Evolutionary conservation across 2,329 filamentous ascomycete genomes (phyloP), one percentile per base, ranked within the genome.

Genomic region (Colletotrichum liaoningense): DNA sequence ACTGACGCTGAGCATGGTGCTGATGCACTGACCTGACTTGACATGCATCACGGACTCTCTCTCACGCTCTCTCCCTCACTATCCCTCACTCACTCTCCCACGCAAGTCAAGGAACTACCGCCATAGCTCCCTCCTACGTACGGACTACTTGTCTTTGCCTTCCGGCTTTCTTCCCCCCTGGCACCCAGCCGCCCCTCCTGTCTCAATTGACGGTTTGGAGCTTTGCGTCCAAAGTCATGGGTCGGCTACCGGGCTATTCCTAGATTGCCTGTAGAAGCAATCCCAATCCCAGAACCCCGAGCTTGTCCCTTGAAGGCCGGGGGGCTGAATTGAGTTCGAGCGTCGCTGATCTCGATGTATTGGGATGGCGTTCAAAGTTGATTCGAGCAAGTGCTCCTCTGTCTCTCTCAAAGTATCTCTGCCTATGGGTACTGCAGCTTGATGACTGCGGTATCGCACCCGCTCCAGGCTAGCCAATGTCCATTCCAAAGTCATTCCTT

Each of bases 11-110:
- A 19, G 35, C 33, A 57, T 52, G 65, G 54, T 59, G 35, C 64
- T 59, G 63, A 28, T 72, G 69, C 69, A 69, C 59, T 64, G 70
- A 65, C 66, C 59, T 69, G 59, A 64, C 66, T 69, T 64, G 66
- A 72, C 66, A 28, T 72, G 65, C 63, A 52, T 46, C 38, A 38
- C 42, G 30, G 30, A 58, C 60, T 65, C 56, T 56, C 24, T 24
- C 46, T 7, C 55, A 30, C 28, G 11, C 38, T 68, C 65, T 24
- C 19, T 46, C 35, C 30, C 12, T 22, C 33, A 12, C 14, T 24
- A 11, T 26, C 58, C 33, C 30, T n/a, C 33, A 8, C 30, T 26
- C 28, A 33, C 33, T 30, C 52, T 26, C 52, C 52, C 35, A 16
- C 35, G 14, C 35, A 42, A 42, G 35, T 42, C 35, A 16, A 16